A percentile compares a stretch with the other conserved stretches of the same genome.
phyloP scores from a whole-genome alignment of 2,329 filamentous ascomycete species.

The Pyricularia sp. region DNA sequence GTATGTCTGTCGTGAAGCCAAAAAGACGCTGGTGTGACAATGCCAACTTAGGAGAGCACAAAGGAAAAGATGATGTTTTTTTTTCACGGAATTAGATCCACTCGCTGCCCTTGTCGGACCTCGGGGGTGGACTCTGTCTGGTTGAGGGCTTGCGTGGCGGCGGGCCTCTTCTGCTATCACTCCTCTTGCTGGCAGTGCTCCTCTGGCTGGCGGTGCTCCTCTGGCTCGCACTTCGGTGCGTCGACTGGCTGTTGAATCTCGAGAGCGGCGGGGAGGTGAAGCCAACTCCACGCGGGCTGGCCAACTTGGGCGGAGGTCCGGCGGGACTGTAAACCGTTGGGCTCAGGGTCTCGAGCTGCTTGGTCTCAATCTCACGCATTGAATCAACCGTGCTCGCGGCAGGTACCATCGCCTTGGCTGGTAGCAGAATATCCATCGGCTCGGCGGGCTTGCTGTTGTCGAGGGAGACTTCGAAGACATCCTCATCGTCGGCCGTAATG shows the following conservation, averaged over 20 bases:
- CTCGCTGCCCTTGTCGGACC: neutral
- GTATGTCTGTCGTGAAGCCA: neutral
- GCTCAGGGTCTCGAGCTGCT: constrained; percentile 25
- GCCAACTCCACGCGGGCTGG: constrained; percentile 30
- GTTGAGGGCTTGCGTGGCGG: neutral
- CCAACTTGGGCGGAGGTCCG: constrained; percentile 17
- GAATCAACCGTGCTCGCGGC: neutral
- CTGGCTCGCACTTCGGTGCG: neutral
- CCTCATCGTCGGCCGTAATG: constrained; percentile 4
- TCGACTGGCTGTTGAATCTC: constrained; percentile 10
- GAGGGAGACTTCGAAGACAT: neutral
- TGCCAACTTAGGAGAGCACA: neutral
- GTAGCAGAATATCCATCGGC: constrained; percentile 11
- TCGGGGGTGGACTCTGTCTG: neutral
- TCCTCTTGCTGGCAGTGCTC: neutral
- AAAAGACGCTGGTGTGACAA: neutral
- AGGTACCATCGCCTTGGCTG: constrained; percentile 18
- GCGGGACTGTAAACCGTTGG: constrained; percentile 39
- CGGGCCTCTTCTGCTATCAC: neutral
- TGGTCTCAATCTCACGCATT: neutral
- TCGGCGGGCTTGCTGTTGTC: constrained; percentile 22
- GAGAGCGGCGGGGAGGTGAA: constrained; percentile 19
- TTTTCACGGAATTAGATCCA: neutral
- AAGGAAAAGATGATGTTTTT: neutral
- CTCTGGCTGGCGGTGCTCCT: constrained; percentile 1